Conservation (phyloP, 371 early-diverging fungal genomes). For the Mortierella sp. region DNA sequence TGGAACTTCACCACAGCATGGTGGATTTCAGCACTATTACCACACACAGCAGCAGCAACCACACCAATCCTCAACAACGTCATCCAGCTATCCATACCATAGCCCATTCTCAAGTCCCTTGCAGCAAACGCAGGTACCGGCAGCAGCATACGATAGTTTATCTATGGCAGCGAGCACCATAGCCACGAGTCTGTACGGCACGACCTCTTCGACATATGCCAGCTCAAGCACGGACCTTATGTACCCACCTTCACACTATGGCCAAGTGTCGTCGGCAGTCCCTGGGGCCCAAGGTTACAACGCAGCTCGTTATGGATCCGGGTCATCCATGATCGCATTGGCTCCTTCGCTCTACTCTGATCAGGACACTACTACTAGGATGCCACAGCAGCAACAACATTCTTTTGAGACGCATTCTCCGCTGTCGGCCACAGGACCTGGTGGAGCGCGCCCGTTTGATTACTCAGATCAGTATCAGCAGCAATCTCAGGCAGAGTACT, state of each 20-base stretch:
- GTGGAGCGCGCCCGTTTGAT: slow-evolving; percentile 14
- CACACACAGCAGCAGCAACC: slow-evolving; percentile 26
- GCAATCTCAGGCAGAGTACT: slow-evolving; percentile 23
- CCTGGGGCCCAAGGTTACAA: slow-evolving; percentile 14
- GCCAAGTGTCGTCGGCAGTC: slow-evolving; percentile 9
- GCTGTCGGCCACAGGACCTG: background rate
- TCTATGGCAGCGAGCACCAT: slow-evolving; percentile 21
- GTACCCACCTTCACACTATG: slow-evolving; percentile 25
- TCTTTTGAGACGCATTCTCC: slow-evolving; percentile 19
- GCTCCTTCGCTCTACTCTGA: slow-evolving; percentile 32
- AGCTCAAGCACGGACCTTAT: slow-evolving; percentile 16
- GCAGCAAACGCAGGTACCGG: slow-evolving; percentile 16
- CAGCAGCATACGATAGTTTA: slow-evolving; percentile 22
- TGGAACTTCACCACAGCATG: slow-evolving; percentile 32
- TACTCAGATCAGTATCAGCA: slow-evolving; percentile 27
- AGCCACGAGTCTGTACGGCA: slow-evolving; percentile 23
- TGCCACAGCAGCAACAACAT: slow-evolving; percentile 23
- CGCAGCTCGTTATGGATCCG: slow-evolving; percentile 10
- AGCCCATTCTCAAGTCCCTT: slow-evolving; percentile 43
- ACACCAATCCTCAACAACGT: slow-evolving; percentile 3
- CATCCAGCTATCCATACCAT: slow-evolving; percentile 28
- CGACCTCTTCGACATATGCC: slow-evolving; percentile 15
- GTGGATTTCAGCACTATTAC: slow-evolving; percentile 25
- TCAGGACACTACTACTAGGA: slow-evolving; percentile 14
- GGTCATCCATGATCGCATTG: slow-evolving; percentile 20